phyloP scores from a whole-genome alignment of 306 rosid genomes.

The Canavalia ensiformis region DNA sequence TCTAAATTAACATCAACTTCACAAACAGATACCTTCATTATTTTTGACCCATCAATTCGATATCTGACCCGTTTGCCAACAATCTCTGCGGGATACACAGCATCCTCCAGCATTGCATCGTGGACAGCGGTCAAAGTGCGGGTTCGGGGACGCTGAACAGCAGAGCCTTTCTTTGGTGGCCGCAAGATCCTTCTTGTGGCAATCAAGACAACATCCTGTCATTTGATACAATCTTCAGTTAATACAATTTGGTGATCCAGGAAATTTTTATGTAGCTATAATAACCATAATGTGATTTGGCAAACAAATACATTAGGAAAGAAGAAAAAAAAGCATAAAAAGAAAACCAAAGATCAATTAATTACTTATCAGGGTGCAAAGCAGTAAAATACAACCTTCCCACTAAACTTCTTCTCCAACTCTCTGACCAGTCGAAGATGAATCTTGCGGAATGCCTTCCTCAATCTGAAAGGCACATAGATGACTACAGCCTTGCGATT shows the following conservation, averaged over 20 bases:
- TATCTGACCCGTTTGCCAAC: constrained; percentile 76
- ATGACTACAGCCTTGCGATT: constrained; percentile 78
- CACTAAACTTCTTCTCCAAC: constrained; percentile 81
- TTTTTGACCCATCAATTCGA: constrained; percentile 75
- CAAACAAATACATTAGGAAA: background rate
- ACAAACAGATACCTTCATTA: constrained; percentile 61
- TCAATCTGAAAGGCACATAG: constrained; percentile 72
- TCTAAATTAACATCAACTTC: background rate
- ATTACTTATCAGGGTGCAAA: background rate
- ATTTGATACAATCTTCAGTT: constrained; percentile 14
- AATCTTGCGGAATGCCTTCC: constrained; percentile 77
- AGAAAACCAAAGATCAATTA: background rate
- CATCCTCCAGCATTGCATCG: constrained; percentile 75
- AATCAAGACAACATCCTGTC: constrained; percentile 71
- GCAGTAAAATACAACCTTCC: constrained; percentile 60
- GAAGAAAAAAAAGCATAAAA: background rate
- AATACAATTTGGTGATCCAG: background rate
- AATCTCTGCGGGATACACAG: constrained; percentile 82
- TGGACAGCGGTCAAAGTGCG: constrained; percentile 82
- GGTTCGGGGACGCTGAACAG: constrained; percentile 73
- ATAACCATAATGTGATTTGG: background rate
- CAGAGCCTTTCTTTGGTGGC: constrained; percentile 89
- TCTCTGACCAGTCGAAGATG: constrained; percentile 79
- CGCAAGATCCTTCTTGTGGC: constrained; percentile 76
- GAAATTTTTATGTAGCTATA: background rate